Evolutionary conservation across 495 filamentous ascomycete species (phyloP).

Genomic region (Emericellopsis terricola): DNA sequence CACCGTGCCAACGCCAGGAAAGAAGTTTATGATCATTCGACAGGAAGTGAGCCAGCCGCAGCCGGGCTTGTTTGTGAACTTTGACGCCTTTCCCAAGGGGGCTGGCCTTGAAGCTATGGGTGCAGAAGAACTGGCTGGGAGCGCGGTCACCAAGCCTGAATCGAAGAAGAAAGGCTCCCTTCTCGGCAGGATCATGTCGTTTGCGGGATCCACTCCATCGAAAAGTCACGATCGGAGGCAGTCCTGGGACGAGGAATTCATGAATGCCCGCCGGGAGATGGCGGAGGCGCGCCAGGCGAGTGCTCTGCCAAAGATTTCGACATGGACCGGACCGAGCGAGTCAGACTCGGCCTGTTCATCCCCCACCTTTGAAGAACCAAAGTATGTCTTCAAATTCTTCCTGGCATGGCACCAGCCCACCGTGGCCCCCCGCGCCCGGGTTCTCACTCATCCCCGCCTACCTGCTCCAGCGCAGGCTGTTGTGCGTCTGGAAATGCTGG

Average conservation of each 20-base stretch:
- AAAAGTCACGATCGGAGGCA: neutral
- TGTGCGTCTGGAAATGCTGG: neutral
- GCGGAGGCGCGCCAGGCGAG: conserved; percentile 13
- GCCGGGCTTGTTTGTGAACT: conserved; percentile 21
- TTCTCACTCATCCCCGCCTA: conserved; percentile 54
- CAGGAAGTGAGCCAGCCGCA: conserved; percentile 52
- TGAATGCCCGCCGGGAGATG: conserved; percentile 23
- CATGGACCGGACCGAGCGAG: neutral
- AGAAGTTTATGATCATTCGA: conserved; percentile 79
- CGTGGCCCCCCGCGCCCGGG: conserved; percentile 16
- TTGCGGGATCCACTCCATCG: conserved; percentile 9
- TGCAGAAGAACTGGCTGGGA: conserved; percentile 1
- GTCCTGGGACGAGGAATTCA: conserved; percentile 20
- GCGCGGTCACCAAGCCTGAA: conserved; percentile 4
- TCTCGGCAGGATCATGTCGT: conserved; percentile 47
- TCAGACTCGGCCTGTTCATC: conserved; percentile 15
- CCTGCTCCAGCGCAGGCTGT: conserved; percentile 45
- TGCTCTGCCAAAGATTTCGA: conserved; percentile 2
- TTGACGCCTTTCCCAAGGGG: conserved; percentile 17
- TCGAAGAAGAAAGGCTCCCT: conserved; percentile 53
- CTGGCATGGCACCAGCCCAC: conserved; percentile 13
- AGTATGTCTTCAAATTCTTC: conserved; percentile 27
- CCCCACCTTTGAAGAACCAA: conserved; percentile 20
- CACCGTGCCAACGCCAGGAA: conserved; percentile 76
- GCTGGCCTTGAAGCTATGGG: conserved; percentile 3